Percentiles rank a stretch among this genome's conserved stretches.
Conservation (phyloP, 768 basidiomycete genomes). For the Mycena olivaceomarginata region DNA sequence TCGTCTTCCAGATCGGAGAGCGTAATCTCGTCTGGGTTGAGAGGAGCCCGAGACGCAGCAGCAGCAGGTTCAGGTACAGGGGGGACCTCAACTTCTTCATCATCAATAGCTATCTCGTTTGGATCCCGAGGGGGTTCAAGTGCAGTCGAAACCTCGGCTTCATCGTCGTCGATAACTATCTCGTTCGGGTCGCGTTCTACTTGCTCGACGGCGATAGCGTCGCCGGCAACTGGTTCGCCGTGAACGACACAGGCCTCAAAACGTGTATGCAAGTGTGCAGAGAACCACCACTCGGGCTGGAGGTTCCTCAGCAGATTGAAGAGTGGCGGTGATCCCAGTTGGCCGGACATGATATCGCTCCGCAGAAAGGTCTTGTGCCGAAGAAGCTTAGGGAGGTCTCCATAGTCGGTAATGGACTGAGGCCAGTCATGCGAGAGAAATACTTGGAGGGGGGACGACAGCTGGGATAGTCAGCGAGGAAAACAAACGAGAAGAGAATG, state of each 20-base stretch:
- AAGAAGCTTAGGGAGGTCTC: slow-evolving; percentile 80
- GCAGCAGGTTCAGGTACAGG: slow-evolving; percentile 53
- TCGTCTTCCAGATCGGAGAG: slow-evolving; percentile 63
- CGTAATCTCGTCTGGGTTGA: slow-evolving; percentile 66
- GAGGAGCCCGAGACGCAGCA: slow-evolving; percentile 24
- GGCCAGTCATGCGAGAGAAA: slow-evolving; percentile 99
- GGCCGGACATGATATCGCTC: slow-evolving; percentile 79
- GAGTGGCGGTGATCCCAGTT: slow-evolving; percentile 90
- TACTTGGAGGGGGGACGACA: slow-evolving; percentile 76
- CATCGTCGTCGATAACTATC: slow-evolving; percentile 13
- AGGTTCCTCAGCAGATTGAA: slow-evolving; percentile 63
- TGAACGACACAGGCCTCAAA: slow-evolving; percentile 76
- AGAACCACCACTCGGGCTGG: slow-evolving; percentile 82
- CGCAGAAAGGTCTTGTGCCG: slow-evolving; percentile 87
- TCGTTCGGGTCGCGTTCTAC: slow-evolving; percentile 14
- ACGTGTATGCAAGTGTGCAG: slow-evolving; percentile 84
- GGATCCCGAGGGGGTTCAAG: slow-evolving; percentile 48
- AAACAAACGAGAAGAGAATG: not conserved
- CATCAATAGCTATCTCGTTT: slow-evolving; percentile 11
- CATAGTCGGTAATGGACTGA: slow-evolving; percentile 87
- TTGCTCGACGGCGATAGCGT: slow-evolving; percentile 63
- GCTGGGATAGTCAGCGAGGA: slow-evolving; percentile 58
- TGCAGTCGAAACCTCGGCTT: slow-evolving; percentile 43
- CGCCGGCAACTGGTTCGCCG: slow-evolving; percentile 46
- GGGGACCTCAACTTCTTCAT: not conserved